Base-by-base conservation (phyloP, 495 filamentous ascomycete genomes). In the Eremomyces bilateralis region DNA sequence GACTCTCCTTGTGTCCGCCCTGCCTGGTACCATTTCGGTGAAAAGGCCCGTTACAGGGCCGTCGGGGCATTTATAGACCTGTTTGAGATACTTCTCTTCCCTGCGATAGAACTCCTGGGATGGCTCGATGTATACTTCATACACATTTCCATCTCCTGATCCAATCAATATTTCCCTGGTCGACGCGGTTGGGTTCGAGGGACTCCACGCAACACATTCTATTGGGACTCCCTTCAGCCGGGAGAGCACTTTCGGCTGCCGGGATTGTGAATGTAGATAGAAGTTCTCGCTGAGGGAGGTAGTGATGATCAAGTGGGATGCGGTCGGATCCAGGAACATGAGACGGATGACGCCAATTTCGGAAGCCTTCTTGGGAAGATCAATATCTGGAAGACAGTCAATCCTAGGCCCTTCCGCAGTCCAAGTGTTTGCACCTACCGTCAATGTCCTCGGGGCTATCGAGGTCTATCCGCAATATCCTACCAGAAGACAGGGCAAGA, bases 311-410 rank as follows among this genome's bases (percentile, higher is more conserved):
- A 97, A 57, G 57, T 97, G 88, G 2, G 82, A 93, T 18, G 90
- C 85, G 5, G 83, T 88, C 3, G 88, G 90, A 48, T 97, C 88
- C 37, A 97, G 73, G 56, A 97, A 97, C 70, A 95, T 78, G 53
- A 76, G 76, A 33, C 79, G 76, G 46, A 97, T 95, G 17, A 90
- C 62, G 40, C 88, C 88, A 30, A 80, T 65, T 51, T 95, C 88
- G 17, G 81, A 72, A 19, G 77, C 67, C 47, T 85, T 90, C 58
- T 88, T 91, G 19, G 90, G 90, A 20, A 97, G 74, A 51, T 95
- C 90, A 50, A 95, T 93, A 56, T 97, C 85, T 91, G 41, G 24
- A 6, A 13, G n/a, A n/a, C n/a, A n/a, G n/a, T n/a, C n/a, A n/a
- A n/a, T n/a, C n/a, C n/a, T n/a, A n/a, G n/a, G n/a, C n/a, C 24